Evolutionary conservation across 176 grass and related monocot species (phyloP).

Genomic region (Elymus sibiricus): DNA sequence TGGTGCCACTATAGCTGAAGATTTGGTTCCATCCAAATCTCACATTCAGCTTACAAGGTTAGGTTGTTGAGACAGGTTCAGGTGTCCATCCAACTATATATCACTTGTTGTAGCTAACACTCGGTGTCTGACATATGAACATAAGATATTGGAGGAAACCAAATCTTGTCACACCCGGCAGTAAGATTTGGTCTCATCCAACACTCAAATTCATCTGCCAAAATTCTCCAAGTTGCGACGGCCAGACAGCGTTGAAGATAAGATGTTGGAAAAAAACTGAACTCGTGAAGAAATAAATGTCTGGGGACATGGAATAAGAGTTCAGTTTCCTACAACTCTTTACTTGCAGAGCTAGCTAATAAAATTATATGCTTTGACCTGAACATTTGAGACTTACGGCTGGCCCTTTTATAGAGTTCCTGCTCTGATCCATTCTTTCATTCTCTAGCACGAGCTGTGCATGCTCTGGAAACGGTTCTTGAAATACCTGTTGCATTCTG

Average conservation of each 20-base stretch:
- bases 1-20: background rate
- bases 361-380: background rate
- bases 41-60: constrained; percentile 31
- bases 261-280: constrained; percentile 49
- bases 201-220: constrained; percentile 38
- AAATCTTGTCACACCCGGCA: constrained; percentile 6
- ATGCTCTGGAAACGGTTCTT: background rate
- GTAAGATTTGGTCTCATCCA: constrained; percentile 39
- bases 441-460: constrained; percentile 23
- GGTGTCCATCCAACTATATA: background rate
- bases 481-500: too few relatives aligned
- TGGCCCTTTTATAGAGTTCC: constrained; percentile 32
- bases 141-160: constrained; percentile 60
- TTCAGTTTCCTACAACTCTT: constrained; percentile 57
- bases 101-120: background rate
- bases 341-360: constrained; percentile 23
- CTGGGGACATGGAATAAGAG: constrained; percentile 5
- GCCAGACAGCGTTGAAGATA: constrained; percentile 7
- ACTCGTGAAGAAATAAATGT: constrained; percentile 8
- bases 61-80: background rate
- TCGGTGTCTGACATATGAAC: constrained; percentile 13
- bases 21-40: constrained; percentile 36
- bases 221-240: background rate
- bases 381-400: background rate
- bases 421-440: background rate